phyloP scores from a whole-genome alignment of 345 rosid genomes.

The Turritis glabra region DNA sequence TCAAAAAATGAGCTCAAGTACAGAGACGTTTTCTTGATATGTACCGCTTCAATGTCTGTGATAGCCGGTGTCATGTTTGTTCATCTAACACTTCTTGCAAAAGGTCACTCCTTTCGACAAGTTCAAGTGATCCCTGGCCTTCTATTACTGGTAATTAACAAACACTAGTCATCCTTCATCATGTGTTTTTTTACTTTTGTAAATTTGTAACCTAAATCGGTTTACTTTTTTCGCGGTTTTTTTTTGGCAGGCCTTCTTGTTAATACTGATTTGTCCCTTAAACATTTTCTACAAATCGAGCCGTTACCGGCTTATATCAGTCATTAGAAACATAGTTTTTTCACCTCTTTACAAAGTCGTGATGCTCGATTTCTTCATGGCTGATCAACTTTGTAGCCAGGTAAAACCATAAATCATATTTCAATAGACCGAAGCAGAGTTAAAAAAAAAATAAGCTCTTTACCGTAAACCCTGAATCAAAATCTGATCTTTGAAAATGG shows the following conservation, averaged over 20 bases:
- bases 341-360: constrained; percentile 97
- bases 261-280: constrained; percentile 74
- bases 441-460: background rate
- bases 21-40: constrained; percentile 86
- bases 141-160: constrained; percentile 60
- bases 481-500: constrained; percentile 5
- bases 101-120: constrained; percentile 71
- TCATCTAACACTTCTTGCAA: constrained; percentile 72
- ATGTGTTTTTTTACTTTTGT: background rate
- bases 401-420: constrained; percentile 35
- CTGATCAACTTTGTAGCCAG: constrained; percentile 98
- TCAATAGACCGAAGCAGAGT: background rate
- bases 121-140: constrained; percentile 92
- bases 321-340: constrained; percentile 69
- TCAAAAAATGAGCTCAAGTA: constrained; percentile 86
- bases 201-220: background rate
- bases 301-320: constrained; percentile 68
- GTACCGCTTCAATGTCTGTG: constrained; percentile 72
- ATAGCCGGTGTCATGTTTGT: constrained; percentile 78
- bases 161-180: constrained; percentile 11
- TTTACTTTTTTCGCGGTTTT: constrained; percentile 4
- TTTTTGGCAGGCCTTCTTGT: constrained; percentile 54
- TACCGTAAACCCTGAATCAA: background rate
- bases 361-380: constrained; percentile 99
- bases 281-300: constrained; percentile 75